A percentile compares a stretch with the other conserved stretches of the same genome.
phyloP scores from a whole-genome alignment of 2,329 filamentous ascomycete genomes.

The Botrytis elliptica region DNA sequence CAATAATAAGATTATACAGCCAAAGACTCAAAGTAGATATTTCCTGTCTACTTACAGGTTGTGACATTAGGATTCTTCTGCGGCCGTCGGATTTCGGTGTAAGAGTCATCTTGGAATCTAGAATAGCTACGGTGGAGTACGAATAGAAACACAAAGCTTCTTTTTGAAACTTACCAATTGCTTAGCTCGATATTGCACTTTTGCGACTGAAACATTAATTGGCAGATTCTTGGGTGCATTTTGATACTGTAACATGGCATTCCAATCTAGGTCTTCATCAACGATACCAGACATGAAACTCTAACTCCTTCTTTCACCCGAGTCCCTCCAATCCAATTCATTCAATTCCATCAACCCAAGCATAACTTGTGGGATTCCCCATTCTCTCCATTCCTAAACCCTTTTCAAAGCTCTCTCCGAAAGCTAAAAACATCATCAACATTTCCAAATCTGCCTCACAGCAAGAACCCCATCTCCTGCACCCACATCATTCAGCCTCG shows the following conservation, averaged over 20 bases:
- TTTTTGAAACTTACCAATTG: neutral
- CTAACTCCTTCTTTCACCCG: neutral
- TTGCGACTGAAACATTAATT: constrained; percentile 1
- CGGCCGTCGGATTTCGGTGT: constrained; percentile 3
- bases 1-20: neutral
- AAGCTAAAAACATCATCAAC: neutral
- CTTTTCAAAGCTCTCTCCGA: neutral
- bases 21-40: neutral
- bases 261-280: neutral
- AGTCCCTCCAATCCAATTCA: neutral
- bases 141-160: constrained; percentile 9
- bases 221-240: neutral
- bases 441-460: neutral
- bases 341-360: neutral
- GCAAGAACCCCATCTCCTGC: neutral
- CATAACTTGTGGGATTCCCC: neutral
- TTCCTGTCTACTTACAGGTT: neutral
- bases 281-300: neutral
- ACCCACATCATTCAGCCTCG: constrained; percentile 8
- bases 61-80: neutral
- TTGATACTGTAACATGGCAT: neutral
- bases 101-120: constrained; percentile 6
- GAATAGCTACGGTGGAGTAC: neutral
- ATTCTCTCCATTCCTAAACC: too few species aligned
- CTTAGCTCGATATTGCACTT: neutral